Evolutionary conservation across 2,329 filamentous ascomycete species (phyloP), one percentile per base, ranked within the genome.

Genomic region (Neofusicoccum parvum): DNA sequence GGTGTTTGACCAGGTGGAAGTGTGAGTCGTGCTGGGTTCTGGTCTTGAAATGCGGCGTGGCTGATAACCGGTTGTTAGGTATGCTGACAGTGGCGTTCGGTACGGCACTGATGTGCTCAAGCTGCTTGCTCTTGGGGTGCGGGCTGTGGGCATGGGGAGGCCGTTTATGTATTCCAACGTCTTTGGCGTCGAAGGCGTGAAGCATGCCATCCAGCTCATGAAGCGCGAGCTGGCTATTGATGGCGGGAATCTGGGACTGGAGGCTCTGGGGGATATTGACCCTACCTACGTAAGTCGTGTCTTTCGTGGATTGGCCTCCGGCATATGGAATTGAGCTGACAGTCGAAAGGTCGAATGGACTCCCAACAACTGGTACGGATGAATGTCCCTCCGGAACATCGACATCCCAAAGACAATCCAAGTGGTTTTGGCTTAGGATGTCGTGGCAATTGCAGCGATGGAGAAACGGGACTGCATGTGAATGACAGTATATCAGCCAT

Each of bases 141-240:
- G 69, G 51, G 78, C 78, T 36, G 78, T 80, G 10, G 79, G 84
- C 14, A 67, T 86, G 0, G 83, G 82, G 11, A 72, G 83, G 49
- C 79, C 81, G 0, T 80, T 83, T 69, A 83, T 86, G 80, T 86
- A 79, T 70, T 78, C 81, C 58, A 84, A 84, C 68, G 72, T 80
- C 41, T 86, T 87, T 67, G 88, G 88, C 2, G 84, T 85, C 73
- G 80, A 82, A 36, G 88, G 88, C 62, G 88, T 90, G 0, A 83
- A 87, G 72, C 80, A 85, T 70, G 84, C 77, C 6, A 80, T 84
- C 60, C 72, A 81, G 60, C 76, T 86, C 11, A 73, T 86, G 69
- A 84, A 83, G 76, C 76, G 80, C 64, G 84, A 86, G 76, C 73
- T 86, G 41, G 65, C 71, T 14, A 72, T 73, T 49, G 74, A 76